Conservation (phyloP, 2,329 filamentous ascomycete species). For the Pseudocercospora ulei region DNA sequence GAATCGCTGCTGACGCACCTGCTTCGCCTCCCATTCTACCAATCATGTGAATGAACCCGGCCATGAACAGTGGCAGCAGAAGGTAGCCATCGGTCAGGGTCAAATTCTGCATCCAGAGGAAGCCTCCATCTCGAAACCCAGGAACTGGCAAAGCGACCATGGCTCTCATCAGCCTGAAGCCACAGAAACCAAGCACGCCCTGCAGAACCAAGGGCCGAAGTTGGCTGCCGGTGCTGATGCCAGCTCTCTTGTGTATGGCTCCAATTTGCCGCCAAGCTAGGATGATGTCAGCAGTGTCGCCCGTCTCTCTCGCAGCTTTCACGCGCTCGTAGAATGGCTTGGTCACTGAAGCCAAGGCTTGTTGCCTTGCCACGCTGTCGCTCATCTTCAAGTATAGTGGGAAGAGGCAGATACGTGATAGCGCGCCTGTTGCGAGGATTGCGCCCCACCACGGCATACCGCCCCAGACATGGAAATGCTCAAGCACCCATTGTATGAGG, state of each 20-base stretch:
- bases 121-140: slow-evolving; percentile 58
- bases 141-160: slow-evolving; percentile 76
- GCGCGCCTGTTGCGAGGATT: slow-evolving; percentile 55
- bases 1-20: slow-evolving; percentile 31
- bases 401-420: slow-evolving; percentile 56
- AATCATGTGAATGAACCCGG: slow-evolving; percentile 28
- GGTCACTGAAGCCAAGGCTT: slow-evolving; percentile 50
- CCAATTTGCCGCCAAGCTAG: slow-evolving; percentile 43
- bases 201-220: slow-evolving; percentile 51
- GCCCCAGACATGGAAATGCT: slow-evolving; percentile 67
- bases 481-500: slow-evolving; percentile 63
- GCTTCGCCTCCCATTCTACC: slow-evolving; percentile 44
- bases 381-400: slow-evolving; percentile 55
- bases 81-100: slow-evolving; percentile 67
- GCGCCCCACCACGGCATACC: slow-evolving; percentile 76
- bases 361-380: slow-evolving; percentile 54
- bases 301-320: slow-evolving; percentile 36
- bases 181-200: slow-evolving; percentile 65
- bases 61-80: slow-evolving; percentile 52
- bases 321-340: slow-evolving; percentile 51
- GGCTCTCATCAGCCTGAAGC: slow-evolving; percentile 64
- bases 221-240: slow-evolving; percentile 45
- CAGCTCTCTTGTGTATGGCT: slow-evolving; percentile 46
- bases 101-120: slow-evolving; percentile 71
- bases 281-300: slow-evolving; percentile 44